Evolutionary conservation across 495 filamentous ascomycete genomes (phyloP).

Genomic region (Xylaria grammica): DNA sequence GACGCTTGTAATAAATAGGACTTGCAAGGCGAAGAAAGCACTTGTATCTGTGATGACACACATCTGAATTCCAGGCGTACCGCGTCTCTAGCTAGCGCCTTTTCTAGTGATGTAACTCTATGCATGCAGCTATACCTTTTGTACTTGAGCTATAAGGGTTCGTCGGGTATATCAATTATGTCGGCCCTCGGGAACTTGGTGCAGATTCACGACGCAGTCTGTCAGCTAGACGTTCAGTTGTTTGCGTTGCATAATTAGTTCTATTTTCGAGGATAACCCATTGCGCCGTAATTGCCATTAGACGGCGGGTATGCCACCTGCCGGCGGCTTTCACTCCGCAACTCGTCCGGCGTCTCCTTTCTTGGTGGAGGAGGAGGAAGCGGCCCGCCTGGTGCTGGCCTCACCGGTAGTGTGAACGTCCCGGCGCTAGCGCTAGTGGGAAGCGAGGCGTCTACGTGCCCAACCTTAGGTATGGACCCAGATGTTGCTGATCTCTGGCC

Average conservation of each 20-base stretch:
- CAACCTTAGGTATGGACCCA: constrained; percentile 47
- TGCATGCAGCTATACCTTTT: constrained; percentile 6
- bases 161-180: neutral
- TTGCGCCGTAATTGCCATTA: constrained; percentile 38
- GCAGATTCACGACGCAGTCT: constrained; percentile 2
- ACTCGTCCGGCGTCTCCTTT: constrained; percentile 48
- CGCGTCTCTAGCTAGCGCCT: constrained; percentile 8
- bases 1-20: constrained; percentile 14
- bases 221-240: neutral
- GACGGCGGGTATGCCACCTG: constrained; percentile 48
- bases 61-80: constrained; percentile 9
- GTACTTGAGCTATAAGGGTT: neutral
- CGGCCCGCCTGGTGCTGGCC: constrained; percentile 49
- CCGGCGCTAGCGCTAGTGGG: constrained; percentile 34
- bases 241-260: constrained; percentile 19
- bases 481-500: constrained; percentile 53
- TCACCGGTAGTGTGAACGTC: constrained; percentile 54
- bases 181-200: neutral
- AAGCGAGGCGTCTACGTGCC: constrained; percentile 35
- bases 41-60: constrained; percentile 14
- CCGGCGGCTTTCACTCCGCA: constrained; percentile 43
- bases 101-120: constrained; percentile 6
- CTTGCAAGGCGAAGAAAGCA: constrained; percentile 21
- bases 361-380: constrained; percentile 52
- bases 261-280: constrained; percentile 32